These are phyloP conservation scores for Papiliotrema terrestris DNA, from an alignment of 1,284 basidiomycete species.

Conservation along the genomic window DNA sequence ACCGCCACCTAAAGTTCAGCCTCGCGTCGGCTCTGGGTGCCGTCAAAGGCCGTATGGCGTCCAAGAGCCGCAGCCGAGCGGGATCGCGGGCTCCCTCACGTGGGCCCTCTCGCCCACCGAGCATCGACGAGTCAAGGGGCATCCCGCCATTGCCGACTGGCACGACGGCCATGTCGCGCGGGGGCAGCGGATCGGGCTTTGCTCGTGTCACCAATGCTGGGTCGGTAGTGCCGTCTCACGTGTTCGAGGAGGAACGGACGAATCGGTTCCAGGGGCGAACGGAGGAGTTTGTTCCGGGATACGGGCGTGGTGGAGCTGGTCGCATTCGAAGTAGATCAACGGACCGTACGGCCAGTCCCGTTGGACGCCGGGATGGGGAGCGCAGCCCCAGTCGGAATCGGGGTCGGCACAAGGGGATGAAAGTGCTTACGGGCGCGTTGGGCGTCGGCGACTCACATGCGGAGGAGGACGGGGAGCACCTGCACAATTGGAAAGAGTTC, in stretches of 20 bases:
- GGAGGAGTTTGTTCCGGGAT: slow-evolving; percentile 24
- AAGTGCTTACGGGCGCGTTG: slow-evolving; percentile 45
- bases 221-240: slow-evolving; percentile 7
- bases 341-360: slow-evolving; percentile 5
- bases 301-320: slow-evolving; percentile 37
- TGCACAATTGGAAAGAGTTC: slow-evolving; percentile 79
- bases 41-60: slow-evolving; percentile 1
- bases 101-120: slow-evolving; percentile 1
- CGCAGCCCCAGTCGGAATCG: slow-evolving; percentile 44
- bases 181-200: slow-evolving; percentile 3
- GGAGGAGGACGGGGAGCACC: slow-evolving; percentile 50
- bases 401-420: slow-evolving; percentile 46
- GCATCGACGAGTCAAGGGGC: neutral
- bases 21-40: slow-evolving; percentile 40
- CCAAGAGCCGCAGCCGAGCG: slow-evolving; percentile 12
- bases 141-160: neutral
- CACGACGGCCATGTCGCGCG: neutral
- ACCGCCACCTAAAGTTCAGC: neutral
- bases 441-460: slow-evolving; percentile 50
- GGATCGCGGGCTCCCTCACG: slow-evolving; percentile 1
- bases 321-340: slow-evolving; percentile 13
- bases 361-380: slow-evolving; percentile 20
- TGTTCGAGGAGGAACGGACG: slow-evolving; percentile 3
- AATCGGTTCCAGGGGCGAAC: slow-evolving; percentile 1
- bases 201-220: slow-evolving; percentile 2